Evolutionary conservation across 805 yeast genomes (phyloP), one percentile per base, ranked within the genome.

Genomic region (Myxozyma sirexii): DNA sequence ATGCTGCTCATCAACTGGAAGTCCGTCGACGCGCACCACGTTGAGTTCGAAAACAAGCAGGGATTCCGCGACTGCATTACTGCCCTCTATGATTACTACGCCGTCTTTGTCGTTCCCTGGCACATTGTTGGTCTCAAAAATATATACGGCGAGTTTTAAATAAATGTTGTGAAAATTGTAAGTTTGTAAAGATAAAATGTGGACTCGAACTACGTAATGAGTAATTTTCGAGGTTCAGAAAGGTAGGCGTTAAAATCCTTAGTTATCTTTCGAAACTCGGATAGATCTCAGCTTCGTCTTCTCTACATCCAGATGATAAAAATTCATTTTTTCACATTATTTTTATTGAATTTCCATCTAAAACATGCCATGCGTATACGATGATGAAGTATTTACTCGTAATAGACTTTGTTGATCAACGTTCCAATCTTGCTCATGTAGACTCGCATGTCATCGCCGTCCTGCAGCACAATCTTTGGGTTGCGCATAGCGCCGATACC

Each of bases 401-500:
- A 41, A 23, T 5, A 17, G 31, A 43, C 19, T 19, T 19, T 43
- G 33, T 43, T 43, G 7, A 27, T 43, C 17, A 43, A 33, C 4
- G 47, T 43, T n/a, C 47, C 47, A 27, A 43, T 43, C 47, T 43
- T 43, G 31, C 12, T 33, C 15, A 43, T 43, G 31, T 27, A 23
- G 19, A 43, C 35, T 7, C 35, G 19, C 31, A 43, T 27, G 31
- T 27, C 35, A n/a, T 43, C 47, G 31, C 33, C 33, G n/a, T 43
- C 47, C 17, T 43, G 31, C 27, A 43, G 47, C 26, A 19, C 44
- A 19, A 41, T 19, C 17, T 26, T 8, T 5, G 31, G 31, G 31
- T 43, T 26, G 4, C 31, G 31, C 47, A 27, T 27, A 15, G 75
- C 70, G 4, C 82, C 84, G 8, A 79, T 82, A 29, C 84, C 84